A percentile compares a stretch with the other conserved stretches of the same genome.
These are phyloP conservation scores for Opeltia flavorubescens DNA, from an alignment of 495 filamentous ascomycete genomes.

Conservation along the genomic window DNA sequence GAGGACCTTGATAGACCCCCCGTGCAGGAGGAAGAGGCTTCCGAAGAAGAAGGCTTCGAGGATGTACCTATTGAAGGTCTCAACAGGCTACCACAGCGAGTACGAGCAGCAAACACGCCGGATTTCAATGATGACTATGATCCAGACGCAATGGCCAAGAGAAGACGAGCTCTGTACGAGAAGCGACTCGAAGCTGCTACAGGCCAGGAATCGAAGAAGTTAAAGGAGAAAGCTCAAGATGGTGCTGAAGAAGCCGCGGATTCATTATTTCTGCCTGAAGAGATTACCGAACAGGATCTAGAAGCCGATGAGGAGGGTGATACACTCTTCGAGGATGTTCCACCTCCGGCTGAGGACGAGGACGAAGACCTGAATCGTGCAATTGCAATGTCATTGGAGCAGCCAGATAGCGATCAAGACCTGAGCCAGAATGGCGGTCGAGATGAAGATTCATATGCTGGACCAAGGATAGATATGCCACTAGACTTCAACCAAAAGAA, in stretches of 20 bases:
- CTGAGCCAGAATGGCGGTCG: not conserved
- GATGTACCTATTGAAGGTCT: constrained; percentile 91
- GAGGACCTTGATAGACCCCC: constrained; percentile 51
- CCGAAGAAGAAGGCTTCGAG: constrained; percentile 67
- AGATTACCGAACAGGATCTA: constrained; percentile 12
- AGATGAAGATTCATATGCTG: constrained; percentile 1
- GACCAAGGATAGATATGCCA: constrained; percentile 12
- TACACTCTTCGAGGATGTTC: constrained; percentile 28
- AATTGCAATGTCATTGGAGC: constrained; percentile 64
- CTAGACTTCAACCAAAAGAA: constrained; percentile 16
- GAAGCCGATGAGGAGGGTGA: constrained; percentile 22
- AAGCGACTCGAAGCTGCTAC: constrained; percentile 16
- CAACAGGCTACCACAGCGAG: constrained; percentile 65
- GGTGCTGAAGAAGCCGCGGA: constrained; percentile 45
- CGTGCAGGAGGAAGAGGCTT: constrained; percentile 44
- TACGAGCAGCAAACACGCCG: constrained; percentile 8
- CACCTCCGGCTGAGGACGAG: constrained; percentile 30
- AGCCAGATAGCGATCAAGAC: constrained; percentile 11
- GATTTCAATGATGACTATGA: constrained; percentile 17
- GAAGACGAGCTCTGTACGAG: constrained; percentile 31
- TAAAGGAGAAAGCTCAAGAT: constrained; percentile 42
- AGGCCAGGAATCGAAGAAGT: constrained; percentile 9
- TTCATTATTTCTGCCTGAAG: constrained; percentile 15
- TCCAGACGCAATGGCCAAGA: constrained; percentile 29
- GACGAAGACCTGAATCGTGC: constrained; percentile 69